Evolutionary conservation across 192 early-diverging fungal species (phyloP).

Genomic region (Backusella liffmaniae): DNA sequence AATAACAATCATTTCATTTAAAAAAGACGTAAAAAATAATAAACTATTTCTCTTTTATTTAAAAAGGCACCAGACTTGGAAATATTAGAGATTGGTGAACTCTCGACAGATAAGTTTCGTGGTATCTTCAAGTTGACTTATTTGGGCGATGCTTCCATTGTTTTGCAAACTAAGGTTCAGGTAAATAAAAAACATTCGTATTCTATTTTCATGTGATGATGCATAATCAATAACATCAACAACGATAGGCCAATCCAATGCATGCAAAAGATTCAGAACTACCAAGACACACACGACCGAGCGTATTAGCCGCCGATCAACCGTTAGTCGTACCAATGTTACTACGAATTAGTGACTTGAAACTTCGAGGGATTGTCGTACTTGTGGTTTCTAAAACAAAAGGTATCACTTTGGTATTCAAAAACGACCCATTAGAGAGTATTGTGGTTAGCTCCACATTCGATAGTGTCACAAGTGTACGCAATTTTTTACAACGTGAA

Average conservation of each 20-base stretch:
- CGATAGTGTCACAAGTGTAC: conserved; percentile 87
- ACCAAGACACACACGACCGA: conserved; percentile 59
- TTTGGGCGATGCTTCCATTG: conserved; percentile 89
- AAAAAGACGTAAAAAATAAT: neutral
- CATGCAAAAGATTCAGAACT: conserved; percentile 52
- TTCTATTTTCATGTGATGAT: neutral
- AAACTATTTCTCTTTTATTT: neutral
- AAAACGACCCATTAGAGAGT: conserved; percentile 94
- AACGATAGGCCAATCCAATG: conserved; percentile 75
- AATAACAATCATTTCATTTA: neutral
- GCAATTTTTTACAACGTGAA: conserved; percentile 82
- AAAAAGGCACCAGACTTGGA: conserved; percentile 90
- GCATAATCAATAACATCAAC: neutral
- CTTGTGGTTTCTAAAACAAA: conserved; percentile 93
- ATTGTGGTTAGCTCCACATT: conserved; percentile 96
- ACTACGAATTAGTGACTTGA: conserved; percentile 84
- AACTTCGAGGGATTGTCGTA: conserved; percentile 90
- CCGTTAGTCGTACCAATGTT: conserved; percentile 97
- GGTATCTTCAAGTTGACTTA: conserved; percentile 96
- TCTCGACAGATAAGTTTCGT: conserved; percentile 89
- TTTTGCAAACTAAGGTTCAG: conserved; percentile 88
- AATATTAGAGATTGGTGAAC: conserved; percentile 96
- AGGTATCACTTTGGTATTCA: conserved; percentile 97
- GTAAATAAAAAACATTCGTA: neutral
- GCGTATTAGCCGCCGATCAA: conserved; percentile 84